Base-by-base conservation (phyloP, 176 grass and related monocot species). In the Eleusine indica region DNA sequence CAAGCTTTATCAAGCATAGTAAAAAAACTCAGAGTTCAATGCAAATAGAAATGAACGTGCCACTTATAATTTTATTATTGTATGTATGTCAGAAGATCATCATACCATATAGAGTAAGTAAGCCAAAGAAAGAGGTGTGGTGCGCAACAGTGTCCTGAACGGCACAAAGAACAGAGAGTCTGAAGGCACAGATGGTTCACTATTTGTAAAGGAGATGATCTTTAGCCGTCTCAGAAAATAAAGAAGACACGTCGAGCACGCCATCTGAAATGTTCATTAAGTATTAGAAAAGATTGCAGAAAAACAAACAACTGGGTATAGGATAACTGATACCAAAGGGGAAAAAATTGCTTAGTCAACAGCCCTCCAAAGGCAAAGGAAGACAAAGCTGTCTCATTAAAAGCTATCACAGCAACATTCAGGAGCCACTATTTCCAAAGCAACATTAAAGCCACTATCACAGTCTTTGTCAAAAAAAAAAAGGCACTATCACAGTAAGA, bases 61-160 rank as follows among this genome's bases (percentile, higher is more conserved):
- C 14, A 79, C 30, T 43, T 28, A 53, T 41, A 79, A 42, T 42
- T 52, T 83, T 8, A 14, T 22, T 79, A 52, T 39, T 29, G 13
- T 82, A 42, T n/a, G 8, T 22, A 8, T n/a, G 8, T 22, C 7
- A 83, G 60, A 66, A 15, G 71, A 65, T 66, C 48, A 79, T 32
- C 77, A 37, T 99, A 99, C 97, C 97, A 99, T 99, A 72, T 99
- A 99, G 67, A 99, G 91, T 84, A 99, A 92, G 73, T 99, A 99
- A n/a, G 93, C 76, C 77, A 99, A 72, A 28, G 97, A 99, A 71
- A 99, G 97, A 35, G 97, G 97, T 79, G 89, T 82, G 18, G 97
- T 99, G 64, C 91, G 91, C 70, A 96, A 81, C 84, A 96, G 70
- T 77, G 89, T 94, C 73, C 83, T 82, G 84, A 94, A 79, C 0